A percentile compares a stretch with the other conserved stretches of the same genome.
phyloP scores from a whole-genome alignment of 208 protist genomes.

The Trichomonas gallinae region DNA sequence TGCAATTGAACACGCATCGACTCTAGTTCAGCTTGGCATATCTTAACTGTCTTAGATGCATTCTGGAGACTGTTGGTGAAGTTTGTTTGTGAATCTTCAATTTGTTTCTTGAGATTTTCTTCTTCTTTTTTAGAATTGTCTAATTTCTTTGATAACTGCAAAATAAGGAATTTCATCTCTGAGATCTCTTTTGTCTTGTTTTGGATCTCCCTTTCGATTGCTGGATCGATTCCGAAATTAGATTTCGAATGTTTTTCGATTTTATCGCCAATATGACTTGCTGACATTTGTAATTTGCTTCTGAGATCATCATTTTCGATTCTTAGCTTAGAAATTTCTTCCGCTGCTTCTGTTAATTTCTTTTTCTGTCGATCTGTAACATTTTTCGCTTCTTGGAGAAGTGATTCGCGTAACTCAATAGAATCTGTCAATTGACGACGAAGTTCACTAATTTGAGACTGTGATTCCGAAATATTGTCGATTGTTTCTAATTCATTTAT shows the following conservation, averaged over 20 bases:
- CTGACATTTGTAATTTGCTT: background rate
- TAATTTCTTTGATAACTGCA: background rate
- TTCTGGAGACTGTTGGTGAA: background rate
- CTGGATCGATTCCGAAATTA: background rate
- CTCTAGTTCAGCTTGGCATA: background rate
- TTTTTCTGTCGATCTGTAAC: background rate
- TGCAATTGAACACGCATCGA: background rate
- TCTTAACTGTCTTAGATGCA: background rate
- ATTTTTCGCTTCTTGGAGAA: background rate
- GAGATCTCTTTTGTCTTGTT: background rate
- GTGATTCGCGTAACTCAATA: background rate
- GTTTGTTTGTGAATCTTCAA: background rate
- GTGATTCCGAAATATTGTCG: background rate
- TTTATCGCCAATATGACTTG: background rate
- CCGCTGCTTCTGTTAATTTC: background rate
- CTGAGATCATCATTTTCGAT: background rate
- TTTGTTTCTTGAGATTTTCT: background rate
- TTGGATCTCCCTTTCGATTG: background rate
- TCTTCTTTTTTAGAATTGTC: background rate
- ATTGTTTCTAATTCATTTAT: background rate
- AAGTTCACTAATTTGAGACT: background rate
- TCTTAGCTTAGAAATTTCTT: background rate
- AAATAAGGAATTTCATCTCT: background rate
- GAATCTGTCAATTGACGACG: background rate
- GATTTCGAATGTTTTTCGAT: background rate